phyloP scores from a whole-genome alignment of 2,329 filamentous ascomycete species.

The Trematosphaeria pertusa region DNA sequence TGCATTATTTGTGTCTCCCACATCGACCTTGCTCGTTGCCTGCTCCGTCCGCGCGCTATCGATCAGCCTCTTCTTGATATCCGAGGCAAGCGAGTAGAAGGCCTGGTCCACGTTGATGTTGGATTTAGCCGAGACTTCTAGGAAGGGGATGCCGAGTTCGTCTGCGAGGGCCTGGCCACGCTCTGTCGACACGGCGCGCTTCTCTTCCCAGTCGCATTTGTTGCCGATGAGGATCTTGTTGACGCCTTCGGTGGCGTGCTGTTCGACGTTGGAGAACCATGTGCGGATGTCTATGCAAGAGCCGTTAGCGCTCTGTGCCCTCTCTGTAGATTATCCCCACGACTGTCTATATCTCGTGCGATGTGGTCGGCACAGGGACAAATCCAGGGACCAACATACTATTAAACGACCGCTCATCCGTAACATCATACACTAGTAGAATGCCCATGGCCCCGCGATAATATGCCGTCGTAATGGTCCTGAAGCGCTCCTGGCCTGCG shows the following conservation, averaged over 20 bases:
- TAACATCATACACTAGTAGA: conserved; percentile 96
- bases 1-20: conserved; percentile 34
- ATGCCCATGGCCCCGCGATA: conserved; percentile 99
- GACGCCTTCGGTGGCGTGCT: conserved; percentile 97
- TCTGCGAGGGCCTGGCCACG: conserved; percentile 92
- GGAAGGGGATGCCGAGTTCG: conserved; percentile 96
- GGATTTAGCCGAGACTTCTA: conserved; percentile 97
- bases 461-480: conserved; percentile 98
- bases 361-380: background rate
- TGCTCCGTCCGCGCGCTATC: conserved; percentile 82
- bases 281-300: conserved; percentile 83
- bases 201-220: conserved; percentile 99
- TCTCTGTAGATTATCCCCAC: conserved; percentile 1
- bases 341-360: no score
- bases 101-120: conserved; percentile 99
- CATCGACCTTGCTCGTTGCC: conserved; percentile 39
- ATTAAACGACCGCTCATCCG: conserved; percentile 93
- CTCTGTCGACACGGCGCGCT: conserved; percentile 91
- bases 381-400: conserved; percentile 64
- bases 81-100: conserved; percentile 91
- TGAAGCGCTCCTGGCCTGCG: conserved; percentile 96
- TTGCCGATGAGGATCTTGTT: conserved; percentile 99
- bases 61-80: conserved; percentile 98
- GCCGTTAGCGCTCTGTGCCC: conserved; percentile 22
- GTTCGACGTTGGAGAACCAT: conserved; percentile 99